phyloP scores from a whole-genome alignment of 768 basidiomycete species.

The Kwoniella europaea region DNA sequence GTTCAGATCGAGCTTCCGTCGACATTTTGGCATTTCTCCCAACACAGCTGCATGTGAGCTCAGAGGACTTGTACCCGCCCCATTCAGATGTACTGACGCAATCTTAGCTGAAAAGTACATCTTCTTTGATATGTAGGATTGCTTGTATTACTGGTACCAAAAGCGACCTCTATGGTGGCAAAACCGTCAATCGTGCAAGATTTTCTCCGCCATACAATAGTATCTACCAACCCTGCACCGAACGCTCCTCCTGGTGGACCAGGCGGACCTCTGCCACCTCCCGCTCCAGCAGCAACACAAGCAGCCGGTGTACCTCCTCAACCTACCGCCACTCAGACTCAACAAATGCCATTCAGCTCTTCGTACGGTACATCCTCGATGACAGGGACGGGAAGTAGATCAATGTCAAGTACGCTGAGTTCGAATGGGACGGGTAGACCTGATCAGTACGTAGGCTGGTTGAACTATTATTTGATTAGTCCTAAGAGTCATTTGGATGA shows the following conservation, averaged over 20 bases:
- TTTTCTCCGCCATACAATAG: no score
- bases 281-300: slow-evolving; percentile 1
- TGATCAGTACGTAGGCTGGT: slow-evolving; percentile 49
- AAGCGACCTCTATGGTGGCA: no score
- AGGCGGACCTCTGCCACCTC: slow-evolving; percentile 12
- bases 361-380: not conserved
- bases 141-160: no score
- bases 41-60: no score
- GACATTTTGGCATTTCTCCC: no score
- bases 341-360: slow-evolving; percentile 35
- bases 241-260: slow-evolving; percentile 8
- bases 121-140: no score
- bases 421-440: slow-evolving; percentile 38
- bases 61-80: no score
- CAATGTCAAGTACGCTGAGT: slow-evolving; percentile 7
- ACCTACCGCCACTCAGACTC: slow-evolving; percentile 17
- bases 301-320: slow-evolving; percentile 1
- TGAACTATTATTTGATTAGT: slow-evolving; percentile 28
- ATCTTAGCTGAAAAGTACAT: no score
- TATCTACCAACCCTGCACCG: slow-evolving; percentile 23
- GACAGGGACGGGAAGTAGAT: not conserved
- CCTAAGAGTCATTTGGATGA: slow-evolving; percentile 16
- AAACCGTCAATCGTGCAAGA: no score
- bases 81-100: no score
- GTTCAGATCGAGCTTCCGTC: no score